These are phyloP conservation scores for Saturnispora galanensis DNA, from an alignment of 805 yeast genomes.

Conservation along the genomic window DNA sequence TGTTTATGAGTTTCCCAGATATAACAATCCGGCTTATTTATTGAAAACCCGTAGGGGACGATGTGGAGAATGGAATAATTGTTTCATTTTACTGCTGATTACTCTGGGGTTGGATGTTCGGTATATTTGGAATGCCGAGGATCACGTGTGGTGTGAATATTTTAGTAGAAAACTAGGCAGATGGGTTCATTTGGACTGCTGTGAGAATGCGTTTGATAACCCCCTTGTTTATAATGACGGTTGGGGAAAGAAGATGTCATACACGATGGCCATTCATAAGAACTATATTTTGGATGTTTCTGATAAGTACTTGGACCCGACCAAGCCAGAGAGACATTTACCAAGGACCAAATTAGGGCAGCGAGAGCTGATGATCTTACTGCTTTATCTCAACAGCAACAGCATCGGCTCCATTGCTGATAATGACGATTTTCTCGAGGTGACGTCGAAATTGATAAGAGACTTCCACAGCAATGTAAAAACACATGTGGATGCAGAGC, in stretches of 20 bases:
- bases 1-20: conserved; percentile 59
- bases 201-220: conserved; percentile 79
- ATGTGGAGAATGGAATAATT: conserved; percentile 94
- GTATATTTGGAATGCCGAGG: conserved; percentile 82
- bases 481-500: conserved; percentile 22
- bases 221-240: conserved; percentile 70
- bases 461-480: conserved; percentile 7
- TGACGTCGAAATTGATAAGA: conserved; percentile 8
- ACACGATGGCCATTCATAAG: conserved; percentile 59
- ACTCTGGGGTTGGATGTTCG: conserved; percentile 59
- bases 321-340: conserved; percentile 27
- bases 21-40: conserved; percentile 55
- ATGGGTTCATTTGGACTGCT: conserved; percentile 87
- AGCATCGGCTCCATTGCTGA: background rate
- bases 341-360: conserved; percentile 41
- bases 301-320: conserved; percentile 45
- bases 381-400: conserved; percentile 28
- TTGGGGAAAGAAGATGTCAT: conserved; percentile 94
- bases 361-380: conserved; percentile 25
- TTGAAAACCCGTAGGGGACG: conserved; percentile 60
- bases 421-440: background rate
- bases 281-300: conserved; percentile 64
- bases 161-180: conserved; percentile 48
- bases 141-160: conserved; percentile 95
- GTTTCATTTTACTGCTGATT: conserved; percentile 60